A percentile compares a stretch with the other conserved stretches of the same genome.
phyloP scores from a whole-genome alignment of 495 filamentous ascomycete species.

The Pyronema domesticum region DNA sequence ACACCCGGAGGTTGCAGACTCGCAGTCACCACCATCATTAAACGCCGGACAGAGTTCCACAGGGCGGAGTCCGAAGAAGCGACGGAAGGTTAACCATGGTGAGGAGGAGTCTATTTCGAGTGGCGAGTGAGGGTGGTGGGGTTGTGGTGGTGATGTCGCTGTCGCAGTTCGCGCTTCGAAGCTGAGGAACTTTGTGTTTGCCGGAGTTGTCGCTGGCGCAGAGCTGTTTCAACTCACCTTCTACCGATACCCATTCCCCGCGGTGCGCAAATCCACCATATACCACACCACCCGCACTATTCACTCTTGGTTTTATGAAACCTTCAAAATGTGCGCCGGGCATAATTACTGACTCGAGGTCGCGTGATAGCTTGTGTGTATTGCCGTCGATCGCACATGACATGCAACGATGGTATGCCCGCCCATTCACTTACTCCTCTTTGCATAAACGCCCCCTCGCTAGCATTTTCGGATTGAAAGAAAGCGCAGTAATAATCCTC shows the following conservation, averaged over 20 bases:
- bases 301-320: conserved; percentile 21
- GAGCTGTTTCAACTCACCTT: neutral
- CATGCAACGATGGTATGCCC: conserved; percentile 90
- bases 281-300: too few species aligned
- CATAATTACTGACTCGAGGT: conserved; percentile 27
- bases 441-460: too few species aligned
- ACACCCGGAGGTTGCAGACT: conserved; percentile 7
- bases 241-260: too few species aligned
- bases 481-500: neutral
- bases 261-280: too few species aligned
- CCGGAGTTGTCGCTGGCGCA: neutral
- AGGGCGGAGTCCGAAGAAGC: conserved; percentile 60
- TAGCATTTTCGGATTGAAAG: neutral
- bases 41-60: conserved; percentile 21
- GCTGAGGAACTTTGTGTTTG: neutral
- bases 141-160: neutral
- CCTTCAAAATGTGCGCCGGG: conserved; percentile 24
- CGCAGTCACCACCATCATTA: conserved; percentile 21
- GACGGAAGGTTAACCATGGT: conserved; percentile 99
- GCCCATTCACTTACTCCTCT: neutral
- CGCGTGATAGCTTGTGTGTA: conserved; percentile 81
- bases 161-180: neutral
- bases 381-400: conserved; percentile 99
- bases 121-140: too few species aligned
- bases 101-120: conserved; percentile 24